Evolutionary conservation across 805 yeast species (phyloP), one percentile per base, ranked within the genome.

Genomic region (Schizosaccharomyces osmophilus): DNA sequence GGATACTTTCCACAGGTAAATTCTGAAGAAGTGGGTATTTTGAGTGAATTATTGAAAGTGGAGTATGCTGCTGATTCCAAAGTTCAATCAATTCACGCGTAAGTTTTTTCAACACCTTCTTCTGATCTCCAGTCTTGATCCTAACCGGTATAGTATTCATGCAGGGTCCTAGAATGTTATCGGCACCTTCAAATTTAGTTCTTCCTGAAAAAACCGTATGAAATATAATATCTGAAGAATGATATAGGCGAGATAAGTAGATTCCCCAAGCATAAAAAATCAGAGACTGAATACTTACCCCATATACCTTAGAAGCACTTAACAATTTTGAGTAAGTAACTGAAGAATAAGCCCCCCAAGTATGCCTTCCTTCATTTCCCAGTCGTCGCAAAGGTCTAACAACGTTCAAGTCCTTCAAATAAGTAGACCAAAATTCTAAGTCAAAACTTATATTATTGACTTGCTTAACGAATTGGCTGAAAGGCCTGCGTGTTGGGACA

Each of bases 101-200:
- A 2, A 24, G 11, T 9, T 45, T 13, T 11, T n/a, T 45, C 26
- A 45, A 45, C 26, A 24, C 17, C 51, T 45, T n/a, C 5, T 5
- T 19, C 13, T n/a, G 26, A 9, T 26, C 41, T 55, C 4, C 59
- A 17, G n/a, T 9, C 41, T 32, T 32, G 2, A 55, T 19, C 13
- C 60, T 26, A 17, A 57, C 39, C 6, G 60, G 60, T 19, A 39
- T 19, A n/a, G 60, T 57, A 19, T 57, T 57, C 60, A 57, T 57
- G 17, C 60, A 57, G 22, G 42, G 60, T 6, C 60, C 60, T 1
- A 36, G 9, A 41, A 57, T 19, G 8, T 15, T 36, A 6, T 57
- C 60, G 13, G 60, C 60, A 4, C 48, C 48, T 22, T 57, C 42
- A n/a, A 31, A 6, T 8, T 39, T 17, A 3, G 43, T 36, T 8